phyloP scores from a whole-genome alignment of 257 asterid genomes.

The Cynanchum wilfordii region DNA sequence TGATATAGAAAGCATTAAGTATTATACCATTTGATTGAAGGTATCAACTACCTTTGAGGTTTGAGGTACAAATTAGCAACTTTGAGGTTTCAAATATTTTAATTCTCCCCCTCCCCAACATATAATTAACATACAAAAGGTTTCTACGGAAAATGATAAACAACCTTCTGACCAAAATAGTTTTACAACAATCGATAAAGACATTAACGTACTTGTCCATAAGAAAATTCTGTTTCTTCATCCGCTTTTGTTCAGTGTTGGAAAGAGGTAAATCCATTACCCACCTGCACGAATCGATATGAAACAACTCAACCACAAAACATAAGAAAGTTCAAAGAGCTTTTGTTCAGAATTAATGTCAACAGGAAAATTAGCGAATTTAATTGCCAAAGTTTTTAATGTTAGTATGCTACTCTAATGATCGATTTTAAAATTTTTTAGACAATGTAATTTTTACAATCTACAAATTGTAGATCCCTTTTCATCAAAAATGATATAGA shows the following conservation, averaged over 20 bases:
- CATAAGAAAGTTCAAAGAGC: neutral
- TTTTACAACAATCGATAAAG: neutral
- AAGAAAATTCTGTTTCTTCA: slow-evolving; percentile 38
- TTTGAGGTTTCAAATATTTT: neutral
- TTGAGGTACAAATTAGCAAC: neutral
- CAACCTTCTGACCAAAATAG: neutral
- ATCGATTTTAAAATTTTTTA: too few relatives aligned
- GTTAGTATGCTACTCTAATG: too few relatives aligned
- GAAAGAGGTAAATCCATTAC: slow-evolving; percentile 59
- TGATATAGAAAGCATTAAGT: neutral
- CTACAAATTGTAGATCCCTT: too few relatives aligned
- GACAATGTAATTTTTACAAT: too few relatives aligned
- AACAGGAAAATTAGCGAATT: neutral
- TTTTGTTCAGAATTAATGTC: slow-evolving; percentile 1
- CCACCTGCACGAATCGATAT: slow-evolving; percentile 45
- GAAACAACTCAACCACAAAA: neutral
- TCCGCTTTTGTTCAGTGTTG: slow-evolving; percentile 32
- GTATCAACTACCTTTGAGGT: neutral
- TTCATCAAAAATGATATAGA: too few relatives aligned
- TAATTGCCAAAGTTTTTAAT: too few relatives aligned
- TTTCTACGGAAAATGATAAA: neutral
- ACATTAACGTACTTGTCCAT: slow-evolving; percentile 39
- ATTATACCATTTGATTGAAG: neutral
- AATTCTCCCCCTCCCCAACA: neutral
- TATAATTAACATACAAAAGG: neutral